Percentiles rank a stretch among this genome's conserved stretches.
These are phyloP conservation scores for Penicillium herquei DNA, from an alignment of 495 filamentous ascomycete species.

Conservation along the genomic window DNA sequence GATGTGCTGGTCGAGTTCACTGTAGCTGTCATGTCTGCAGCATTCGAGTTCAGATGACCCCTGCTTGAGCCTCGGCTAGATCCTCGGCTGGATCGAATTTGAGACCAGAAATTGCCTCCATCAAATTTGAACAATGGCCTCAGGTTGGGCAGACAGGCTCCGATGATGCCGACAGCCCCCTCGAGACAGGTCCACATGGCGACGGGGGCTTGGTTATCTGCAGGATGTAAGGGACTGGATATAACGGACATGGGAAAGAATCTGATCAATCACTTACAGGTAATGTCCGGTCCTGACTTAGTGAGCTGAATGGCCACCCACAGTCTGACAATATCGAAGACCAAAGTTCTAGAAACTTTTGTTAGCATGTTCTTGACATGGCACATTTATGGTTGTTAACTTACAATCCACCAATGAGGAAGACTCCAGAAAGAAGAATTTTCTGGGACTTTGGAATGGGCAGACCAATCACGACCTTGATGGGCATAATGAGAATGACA, in stretches of 20 bases:
- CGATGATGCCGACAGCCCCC: conserved; percentile 25
- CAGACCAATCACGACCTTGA: conserved; percentile 43
- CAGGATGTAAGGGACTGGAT: conserved; percentile 5
- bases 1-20: conserved; percentile 1
- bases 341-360: conserved; percentile 12
- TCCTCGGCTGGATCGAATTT: conserved; percentile 15
- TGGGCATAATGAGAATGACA: conserved; percentile 45
- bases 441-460: conserved; percentile 38
- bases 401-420: conserved; percentile 40
- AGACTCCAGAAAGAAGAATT: conserved; percentile 37
- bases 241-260: neutral
- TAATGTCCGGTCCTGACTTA: conserved; percentile 21
- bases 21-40: conserved; percentile 9
- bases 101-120: conserved; percentile 22
- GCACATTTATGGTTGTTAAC: conserved; percentile 1
- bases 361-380: neutral
- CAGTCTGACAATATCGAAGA: conserved; percentile 22
- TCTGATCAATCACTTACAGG: conserved; percentile 11
- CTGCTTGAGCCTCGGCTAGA: conserved; percentile 7
- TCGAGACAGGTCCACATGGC: conserved; percentile 30
- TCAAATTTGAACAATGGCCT: conserved; percentile 24
- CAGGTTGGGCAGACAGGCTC: conserved; percentile 28
- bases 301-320: conserved; percentile 21
- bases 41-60: conserved; percentile 6
- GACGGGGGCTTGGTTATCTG: conserved; percentile 28